phyloP scores from a whole-genome alignment of 805 yeast genomes.

The Pichia manshurica region DNA sequence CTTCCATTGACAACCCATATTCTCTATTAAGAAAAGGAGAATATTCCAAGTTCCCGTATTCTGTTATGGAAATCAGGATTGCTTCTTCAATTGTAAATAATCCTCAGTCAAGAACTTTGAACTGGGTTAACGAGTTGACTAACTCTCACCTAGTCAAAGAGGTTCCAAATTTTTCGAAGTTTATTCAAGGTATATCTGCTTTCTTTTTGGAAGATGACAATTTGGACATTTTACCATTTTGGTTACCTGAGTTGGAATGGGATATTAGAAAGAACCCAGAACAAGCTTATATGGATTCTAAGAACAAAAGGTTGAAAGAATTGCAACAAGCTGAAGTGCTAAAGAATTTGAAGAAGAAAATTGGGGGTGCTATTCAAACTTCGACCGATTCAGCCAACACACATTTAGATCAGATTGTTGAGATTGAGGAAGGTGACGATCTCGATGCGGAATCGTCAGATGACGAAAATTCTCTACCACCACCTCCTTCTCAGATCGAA shows the following conservation, averaged over 20 bases:
- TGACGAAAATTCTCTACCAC: conserved; percentile 43
- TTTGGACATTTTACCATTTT: conserved; percentile 84
- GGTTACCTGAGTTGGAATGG: conserved; percentile 86
- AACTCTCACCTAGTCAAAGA: conserved; percentile 83
- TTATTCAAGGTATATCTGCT: conserved; percentile 86
- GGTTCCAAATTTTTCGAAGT: conserved; percentile 89
- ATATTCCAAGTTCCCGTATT: conserved; percentile 72
- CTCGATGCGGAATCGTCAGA: conserved; percentile 48
- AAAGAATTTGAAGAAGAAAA: conserved; percentile 38
- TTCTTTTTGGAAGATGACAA: conserved; percentile 86
- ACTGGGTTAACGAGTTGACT: conserved; percentile 85
- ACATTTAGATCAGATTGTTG: conserved; percentile 30
- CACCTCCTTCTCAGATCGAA: conserved; percentile 2
- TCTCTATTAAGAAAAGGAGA: conserved; percentile 81
- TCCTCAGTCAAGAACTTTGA: conserved; percentile 40
- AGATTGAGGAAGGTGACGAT: conserved; percentile 30
- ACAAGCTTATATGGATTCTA: conserved; percentile 66
- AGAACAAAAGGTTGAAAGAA: conserved; percentile 45
- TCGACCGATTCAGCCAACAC: conserved; percentile 20
- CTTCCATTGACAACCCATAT: conserved; percentile 62
- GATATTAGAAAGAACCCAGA: conserved; percentile 76
- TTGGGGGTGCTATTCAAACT: conserved; percentile 36
- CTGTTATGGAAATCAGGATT: conserved; percentile 79
- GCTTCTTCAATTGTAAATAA: conserved; percentile 41
- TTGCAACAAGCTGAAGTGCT: conserved; percentile 34